Evolutionary conservation across 1,139 yeast genomes (phyloP), one percentile per base, ranked within the genome.

Genomic region (Geotrichum fermentans): DNA sequence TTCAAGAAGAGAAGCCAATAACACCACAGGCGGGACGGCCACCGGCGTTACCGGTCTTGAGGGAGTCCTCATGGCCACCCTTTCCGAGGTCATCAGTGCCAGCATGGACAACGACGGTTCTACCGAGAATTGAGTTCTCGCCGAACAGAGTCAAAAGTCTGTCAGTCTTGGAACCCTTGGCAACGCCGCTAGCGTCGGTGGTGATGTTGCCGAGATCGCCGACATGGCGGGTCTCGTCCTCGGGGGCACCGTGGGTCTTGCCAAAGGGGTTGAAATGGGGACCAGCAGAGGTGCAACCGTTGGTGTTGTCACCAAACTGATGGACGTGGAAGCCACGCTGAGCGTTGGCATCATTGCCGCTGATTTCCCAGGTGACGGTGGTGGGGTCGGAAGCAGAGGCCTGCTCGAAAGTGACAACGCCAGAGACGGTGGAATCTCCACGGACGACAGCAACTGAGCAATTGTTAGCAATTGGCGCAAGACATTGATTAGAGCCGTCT

Each of bases 21-120:
- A 92, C 97, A 77, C 98, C 97, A 76, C 98, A 92, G 58, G 98
- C 98, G 60, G 95, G 90, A 81, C 98, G 88, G 62, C 85, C 92
- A 69, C 98, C 97, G 55, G 98, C 97, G 68, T 92, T 90, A 74
- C 98, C 98, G 60, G 97, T 92, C 76, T 86, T 88, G 74, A 85
- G 78, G 56, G 97, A 88, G 72, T 90, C 97, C 57, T 86, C 84
- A 68, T 83, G 82, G 53, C 92, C 96, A 70, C 97, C 97, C 77
- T 86, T 83, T 67, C 98, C 98, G 68, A 88, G 83, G 69, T 92
- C 98, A 68, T 92, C 98, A 61, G 80, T 76, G 64, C 97, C 98
- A 56, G 80, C 89, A 73, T 92, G 98, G 58, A 92, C 83, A 62
- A 92, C 97, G 57, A 92, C 92, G 58, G 97, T 83, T 79, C 98